Evolutionary conservation across 1,139 yeast genomes (phyloP), one percentile per base, ranked within the genome.

Genomic region (Pneumocystis oryctolagi): DNA sequence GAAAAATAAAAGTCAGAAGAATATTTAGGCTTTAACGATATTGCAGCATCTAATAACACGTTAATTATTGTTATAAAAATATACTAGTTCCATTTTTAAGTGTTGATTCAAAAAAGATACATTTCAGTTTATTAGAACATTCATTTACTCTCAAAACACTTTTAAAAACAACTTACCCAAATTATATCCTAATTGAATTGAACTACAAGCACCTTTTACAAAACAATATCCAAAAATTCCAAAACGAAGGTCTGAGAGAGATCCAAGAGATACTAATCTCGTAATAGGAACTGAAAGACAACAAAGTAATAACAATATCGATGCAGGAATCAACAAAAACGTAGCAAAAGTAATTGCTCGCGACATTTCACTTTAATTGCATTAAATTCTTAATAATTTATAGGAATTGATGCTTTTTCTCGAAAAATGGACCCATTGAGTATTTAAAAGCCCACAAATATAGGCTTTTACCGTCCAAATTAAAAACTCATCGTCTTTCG

Each of bases 191-290:
- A 84, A 76, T 1, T 79, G 73, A 0, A 78, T 68, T 62, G 0
- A 84, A 77, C 73, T 96, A 87, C 31, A 60, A 40, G 0, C 73
- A 70, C 5, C 74, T 32, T 62, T 60, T n/a, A 20, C 71, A 2
- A 76, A 71, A 73, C 97, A 90, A 67, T 82, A 81, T 1, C 97
- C 98, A 76, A 90, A 87, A 0, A 88, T 89, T 4, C 98, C 98
- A 72, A 85, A 92, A 63, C 80, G 76, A 70, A 78, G 78, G 61
- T 79, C 82, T 30, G 77, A 76, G 67, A 76, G 79, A 32, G 78
- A 74, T 59, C 85, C 80, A 9, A 84, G 74, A 2, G 80, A 76
- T 60, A 84, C 76, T 32, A 73, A 70, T 8, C 73, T 71, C 6
- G 87, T 81, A 55, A 85, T 77, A 0, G 92, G 92, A 5, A 83